phyloP scores from a whole-genome alignment of 805 yeast species.

The Maudiozyma pseudohumilis region DNA sequence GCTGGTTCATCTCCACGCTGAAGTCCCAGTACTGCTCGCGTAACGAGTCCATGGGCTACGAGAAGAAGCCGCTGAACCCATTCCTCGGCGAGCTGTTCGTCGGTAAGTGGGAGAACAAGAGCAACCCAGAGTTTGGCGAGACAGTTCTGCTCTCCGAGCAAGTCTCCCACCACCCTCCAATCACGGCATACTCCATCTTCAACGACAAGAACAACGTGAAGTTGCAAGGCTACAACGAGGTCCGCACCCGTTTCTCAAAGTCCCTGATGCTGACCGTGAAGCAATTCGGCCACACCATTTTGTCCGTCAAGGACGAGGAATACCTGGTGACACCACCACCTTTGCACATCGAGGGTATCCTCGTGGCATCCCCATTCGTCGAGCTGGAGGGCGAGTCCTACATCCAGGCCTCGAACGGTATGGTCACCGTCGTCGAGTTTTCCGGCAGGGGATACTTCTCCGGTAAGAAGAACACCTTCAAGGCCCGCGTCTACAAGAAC shows the following conservation, averaged over 20 bases:
- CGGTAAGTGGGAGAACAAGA: conserved; percentile 69
- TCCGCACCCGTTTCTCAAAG: conserved; percentile 73
- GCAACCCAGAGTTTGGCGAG: conserved; percentile 54
- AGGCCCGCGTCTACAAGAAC: conserved; percentile 59
- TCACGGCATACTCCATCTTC: conserved; percentile 77
- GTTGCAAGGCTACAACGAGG: conserved; percentile 83
- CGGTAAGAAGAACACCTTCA: conserved; percentile 89
- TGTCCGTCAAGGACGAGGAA: conserved; percentile 54
- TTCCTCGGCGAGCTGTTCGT: conserved; percentile 90
- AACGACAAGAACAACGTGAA: conserved; percentile 61
- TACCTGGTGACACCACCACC: conserved; percentile 91
- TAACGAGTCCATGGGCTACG: conserved; percentile 85
- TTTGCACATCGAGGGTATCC: conserved; percentile 89
- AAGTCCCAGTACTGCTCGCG: conserved; percentile 91
- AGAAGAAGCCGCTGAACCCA: conserved; percentile 95
- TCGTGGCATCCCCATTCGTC: conserved; percentile 87
- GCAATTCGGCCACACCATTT: conserved; percentile 85
- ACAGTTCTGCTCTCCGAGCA: conserved; percentile 80
- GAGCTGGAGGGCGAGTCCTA: conserved; percentile 83
- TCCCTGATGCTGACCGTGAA: conserved; percentile 71
- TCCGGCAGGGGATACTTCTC: conserved; percentile 91
- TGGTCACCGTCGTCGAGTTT: conserved; percentile 64
- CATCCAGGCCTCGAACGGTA: conserved; percentile 77
- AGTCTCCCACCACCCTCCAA: conserved; percentile 96
- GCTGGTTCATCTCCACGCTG: conserved; percentile 85